These are phyloP conservation scores for Melaleuca alternifolia DNA, from an alignment of 345 rosid genomes.

Conservation along the genomic window DNA sequence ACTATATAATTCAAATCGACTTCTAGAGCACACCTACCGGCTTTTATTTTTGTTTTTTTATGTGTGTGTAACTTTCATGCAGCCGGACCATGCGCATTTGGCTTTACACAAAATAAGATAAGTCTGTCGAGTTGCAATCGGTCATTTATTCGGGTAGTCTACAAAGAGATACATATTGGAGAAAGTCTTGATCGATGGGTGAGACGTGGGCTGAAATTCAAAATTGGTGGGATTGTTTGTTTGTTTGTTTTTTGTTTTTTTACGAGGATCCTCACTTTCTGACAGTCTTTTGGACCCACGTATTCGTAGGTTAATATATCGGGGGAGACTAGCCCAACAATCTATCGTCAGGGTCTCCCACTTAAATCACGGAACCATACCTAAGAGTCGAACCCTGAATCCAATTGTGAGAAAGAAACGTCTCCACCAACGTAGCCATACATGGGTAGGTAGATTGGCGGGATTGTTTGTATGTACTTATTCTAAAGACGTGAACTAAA, in stretches of 20 bases:
- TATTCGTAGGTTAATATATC: too few species aligned
- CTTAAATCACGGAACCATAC: too few species aligned
- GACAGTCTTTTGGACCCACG: too few species aligned
- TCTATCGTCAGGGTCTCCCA: too few species aligned
- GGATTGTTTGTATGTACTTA: neutral
- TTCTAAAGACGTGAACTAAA: neutral
- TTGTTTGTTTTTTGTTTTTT: too few species aligned
- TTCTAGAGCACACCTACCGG: neutral
- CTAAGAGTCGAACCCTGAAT: too few species aligned
- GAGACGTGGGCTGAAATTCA: neutral
- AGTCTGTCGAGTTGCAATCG: neutral
- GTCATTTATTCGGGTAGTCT: fast-evolving
- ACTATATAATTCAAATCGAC: neutral
- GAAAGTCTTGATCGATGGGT: too few species aligned
- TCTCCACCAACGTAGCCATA: too few species aligned
- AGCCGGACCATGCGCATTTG: neutral
- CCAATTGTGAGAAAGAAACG: too few species aligned
- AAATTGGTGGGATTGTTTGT: neutral
- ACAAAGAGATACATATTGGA: neutral
- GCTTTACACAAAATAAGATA: neutral
- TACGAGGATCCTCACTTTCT: too few species aligned
- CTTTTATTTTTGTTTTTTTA: neutral
- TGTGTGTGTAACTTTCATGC: neutral
- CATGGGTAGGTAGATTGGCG: too few species aligned
- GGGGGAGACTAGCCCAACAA: too few species aligned